phyloP scores from a whole-genome alignment of 1,284 basidiomycete genomes.

The Rhodotorula mucilaginosa region DNA sequence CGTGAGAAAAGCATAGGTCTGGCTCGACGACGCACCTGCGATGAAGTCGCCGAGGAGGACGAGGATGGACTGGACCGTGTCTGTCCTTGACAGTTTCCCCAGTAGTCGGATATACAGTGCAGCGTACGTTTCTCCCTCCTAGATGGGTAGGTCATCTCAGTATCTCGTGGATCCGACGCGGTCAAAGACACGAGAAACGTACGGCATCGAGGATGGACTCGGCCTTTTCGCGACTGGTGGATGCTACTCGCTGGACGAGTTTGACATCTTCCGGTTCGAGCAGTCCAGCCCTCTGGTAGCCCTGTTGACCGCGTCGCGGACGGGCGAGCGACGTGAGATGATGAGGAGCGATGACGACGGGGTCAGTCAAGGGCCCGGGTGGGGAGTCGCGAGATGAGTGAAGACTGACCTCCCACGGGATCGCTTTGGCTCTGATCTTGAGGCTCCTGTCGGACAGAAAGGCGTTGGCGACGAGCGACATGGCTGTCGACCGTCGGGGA shows the following conservation, averaged over 20 bases:
- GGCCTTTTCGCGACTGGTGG: slow-evolving; percentile 30
- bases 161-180: neutral
- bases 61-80: slow-evolving; percentile 90
- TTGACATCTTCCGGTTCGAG: slow-evolving; percentile 83
- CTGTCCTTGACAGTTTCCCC: slow-evolving; percentile 86
- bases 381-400: neutral
- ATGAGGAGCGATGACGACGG: neutral
- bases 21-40: slow-evolving; percentile 55
- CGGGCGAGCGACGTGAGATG: neutral
- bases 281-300: slow-evolving; percentile 90
- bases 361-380: neutral
- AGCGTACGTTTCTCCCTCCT: slow-evolving; percentile 73
- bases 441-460: slow-evolving; percentile 83
- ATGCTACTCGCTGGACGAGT: slow-evolving; percentile 79
- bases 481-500: neutral
- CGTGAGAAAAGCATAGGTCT: too few species aligned
- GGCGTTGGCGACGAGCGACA: slow-evolving; percentile 62
- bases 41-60: slow-evolving; percentile 89
- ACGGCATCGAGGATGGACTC: slow-evolving; percentile 38
- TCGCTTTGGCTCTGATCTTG: slow-evolving; percentile 83
- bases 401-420: slow-evolving; percentile 88
- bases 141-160: neutral
- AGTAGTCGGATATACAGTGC: slow-evolving; percentile 85
- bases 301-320: slow-evolving; percentile 53
- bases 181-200: neutral